phyloP scores from a whole-genome alignment of 306 rosid species.

The Vachellia pachyceras region DNA sequence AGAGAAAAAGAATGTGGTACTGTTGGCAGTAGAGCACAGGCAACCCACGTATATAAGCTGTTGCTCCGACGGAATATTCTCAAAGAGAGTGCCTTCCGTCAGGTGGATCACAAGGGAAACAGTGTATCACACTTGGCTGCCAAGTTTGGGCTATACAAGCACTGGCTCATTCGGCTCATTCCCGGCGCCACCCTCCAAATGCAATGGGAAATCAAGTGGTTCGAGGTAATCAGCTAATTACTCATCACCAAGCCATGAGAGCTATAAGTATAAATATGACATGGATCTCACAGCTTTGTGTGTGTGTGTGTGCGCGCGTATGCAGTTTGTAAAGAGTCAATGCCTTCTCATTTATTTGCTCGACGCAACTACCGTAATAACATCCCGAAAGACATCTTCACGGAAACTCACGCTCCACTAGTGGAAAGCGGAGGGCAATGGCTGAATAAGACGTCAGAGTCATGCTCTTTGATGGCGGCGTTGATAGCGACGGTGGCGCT shows the following conservation, averaged over 20 bases:
- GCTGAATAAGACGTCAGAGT: conserved; percentile 51
- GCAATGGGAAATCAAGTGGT: conserved; percentile 81
- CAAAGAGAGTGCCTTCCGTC: conserved; percentile 45
- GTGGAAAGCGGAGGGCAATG: conserved; percentile 43
- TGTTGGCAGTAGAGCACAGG: conserved; percentile 68
- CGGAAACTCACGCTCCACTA: conserved; percentile 29
- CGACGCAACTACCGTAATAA: conserved; percentile 23
- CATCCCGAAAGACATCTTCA: conserved; percentile 53
- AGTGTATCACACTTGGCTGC: conserved; percentile 72
- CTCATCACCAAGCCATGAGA: not conserved
- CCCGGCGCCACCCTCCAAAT: conserved; percentile 68
- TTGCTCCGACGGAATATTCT: conserved; percentile 19
- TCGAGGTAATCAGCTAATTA: conserved; percentile 37
- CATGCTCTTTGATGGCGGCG: conserved; percentile 64
- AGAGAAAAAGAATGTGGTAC: conserved; percentile 56
- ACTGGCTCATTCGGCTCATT: conserved; percentile 71
- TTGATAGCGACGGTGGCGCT: conserved; percentile 60
- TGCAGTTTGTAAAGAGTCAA: conserved; percentile 52
- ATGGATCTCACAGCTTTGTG: not conserved
- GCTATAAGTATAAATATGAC: not conserved
- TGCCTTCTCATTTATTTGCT: conserved; percentile 39
- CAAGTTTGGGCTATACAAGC: conserved; percentile 45
- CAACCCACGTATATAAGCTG: conserved; percentile 52
- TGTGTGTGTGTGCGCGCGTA: no score
- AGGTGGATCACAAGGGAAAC: conserved; percentile 60